Evolutionary conservation across 768 basidiomycete species (phyloP).

Genomic region (Mycena floridula): DNA sequence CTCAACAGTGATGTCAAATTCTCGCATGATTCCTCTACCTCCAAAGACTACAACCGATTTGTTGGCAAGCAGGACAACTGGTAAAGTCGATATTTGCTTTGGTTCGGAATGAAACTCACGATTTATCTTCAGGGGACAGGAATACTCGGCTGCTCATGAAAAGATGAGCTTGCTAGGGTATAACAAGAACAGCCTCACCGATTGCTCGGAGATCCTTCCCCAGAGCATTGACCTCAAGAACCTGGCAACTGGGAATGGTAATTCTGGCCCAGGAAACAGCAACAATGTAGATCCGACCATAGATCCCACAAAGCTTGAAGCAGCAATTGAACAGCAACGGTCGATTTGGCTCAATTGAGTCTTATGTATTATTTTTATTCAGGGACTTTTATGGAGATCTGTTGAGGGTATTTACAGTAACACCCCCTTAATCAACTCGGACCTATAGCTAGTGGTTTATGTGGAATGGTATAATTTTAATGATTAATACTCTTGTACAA

Average conservation of each 20-base stretch:
- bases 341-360: constrained; percentile 13
- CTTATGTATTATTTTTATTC: too few species aligned
- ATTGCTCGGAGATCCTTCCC: constrained; percentile 13
- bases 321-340: constrained; percentile 9
- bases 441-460: too few species aligned
- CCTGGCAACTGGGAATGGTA: not conserved
- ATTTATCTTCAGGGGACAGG: constrained; percentile 8
- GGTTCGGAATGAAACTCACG: not conserved
- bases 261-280: too few species aligned
- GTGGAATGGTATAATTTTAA: too few species aligned
- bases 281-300: not conserved
- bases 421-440: too few species aligned
- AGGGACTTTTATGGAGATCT: too few species aligned
- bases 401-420: too few species aligned
- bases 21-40: constrained; percentile 6
- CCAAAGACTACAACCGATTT: constrained; percentile 5
- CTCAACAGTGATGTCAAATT: constrained; percentile 9
- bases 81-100: not conserved
- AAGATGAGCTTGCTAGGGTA: constrained; percentile 9
- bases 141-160: constrained; percentile 9
- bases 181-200: constrained; percentile 3
- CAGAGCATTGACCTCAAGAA: constrained; percentile 8
- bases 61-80: constrained; percentile 10
- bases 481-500: too few species aligned
- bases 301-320: constrained; percentile 7